Evolutionary conservation across 148 eudicot species (phyloP).

Genomic region (Rhododendron molle): DNA sequence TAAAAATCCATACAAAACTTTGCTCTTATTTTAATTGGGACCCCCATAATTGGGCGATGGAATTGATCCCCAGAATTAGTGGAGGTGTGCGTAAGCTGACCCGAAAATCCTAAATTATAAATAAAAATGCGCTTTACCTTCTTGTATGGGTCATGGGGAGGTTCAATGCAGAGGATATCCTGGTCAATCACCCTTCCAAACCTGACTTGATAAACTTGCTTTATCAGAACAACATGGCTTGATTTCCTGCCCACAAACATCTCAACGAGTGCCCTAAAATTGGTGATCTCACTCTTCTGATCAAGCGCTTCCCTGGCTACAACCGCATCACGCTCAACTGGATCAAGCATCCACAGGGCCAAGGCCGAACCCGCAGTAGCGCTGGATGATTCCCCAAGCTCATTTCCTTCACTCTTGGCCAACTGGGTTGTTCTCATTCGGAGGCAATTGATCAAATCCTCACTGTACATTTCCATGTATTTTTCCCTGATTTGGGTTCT

Average conservation of each 20-base stretch:
- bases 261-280: conserved; percentile 53
- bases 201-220: conserved; percentile 53
- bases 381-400: no score
- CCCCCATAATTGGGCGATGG: not conserved
- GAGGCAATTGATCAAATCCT: conserved; percentile 36
- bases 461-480: conserved; percentile 49
- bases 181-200: conserved; percentile 52
- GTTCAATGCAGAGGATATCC: conserved; percentile 56
- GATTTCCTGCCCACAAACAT: conserved; percentile 68
- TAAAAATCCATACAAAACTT: no score
- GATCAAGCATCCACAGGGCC: conserved; percentile 47
- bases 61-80: no score
- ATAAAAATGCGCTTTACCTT: conserved; percentile 31
- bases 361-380: conserved; percentile 13
- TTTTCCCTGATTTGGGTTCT: conserved; percentile 40
- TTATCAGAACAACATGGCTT: conserved; percentile 58
- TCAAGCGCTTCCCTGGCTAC: conserved; percentile 60
- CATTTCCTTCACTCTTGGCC: not conserved
- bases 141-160: conserved; percentile 62
- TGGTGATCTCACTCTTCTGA: conserved; percentile 16
- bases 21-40: no score
- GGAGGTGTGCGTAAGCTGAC: fast-evolving
- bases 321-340: conserved; percentile 53
- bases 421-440: conserved; percentile 6
- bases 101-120: no score